phyloP scores from a whole-genome alignment of 192 early-diverging fungal genomes.

The Obelidium mucronatum region DNA sequence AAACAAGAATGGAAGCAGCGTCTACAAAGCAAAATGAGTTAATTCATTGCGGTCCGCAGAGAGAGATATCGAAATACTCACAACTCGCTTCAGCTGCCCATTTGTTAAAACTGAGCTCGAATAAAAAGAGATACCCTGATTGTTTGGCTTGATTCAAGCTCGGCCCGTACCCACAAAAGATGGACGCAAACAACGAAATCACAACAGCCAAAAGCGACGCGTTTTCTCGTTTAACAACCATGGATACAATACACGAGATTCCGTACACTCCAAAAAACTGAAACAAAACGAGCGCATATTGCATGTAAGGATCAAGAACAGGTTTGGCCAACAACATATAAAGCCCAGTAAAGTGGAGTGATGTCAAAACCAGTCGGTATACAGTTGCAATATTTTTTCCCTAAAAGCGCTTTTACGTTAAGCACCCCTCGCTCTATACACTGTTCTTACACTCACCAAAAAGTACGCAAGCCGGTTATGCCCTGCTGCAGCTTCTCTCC shows the following conservation, averaged over 20 bases:
- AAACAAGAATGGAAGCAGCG: conserved; percentile 28
- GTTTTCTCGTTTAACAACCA: conserved; percentile 53
- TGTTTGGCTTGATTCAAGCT: conserved; percentile 42
- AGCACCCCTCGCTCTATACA: too few relatives aligned
- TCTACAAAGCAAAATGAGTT: conserved; percentile 9
- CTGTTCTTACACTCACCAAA: conserved; percentile 26
- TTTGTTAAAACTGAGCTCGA: conserved; percentile 50
- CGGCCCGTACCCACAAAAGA: conserved; percentile 61
- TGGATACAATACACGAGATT: conserved; percentile 48
- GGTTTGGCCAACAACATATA: conserved; percentile 50
- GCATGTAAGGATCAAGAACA: conserved; percentile 30
- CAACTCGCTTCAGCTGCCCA: conserved; percentile 55
- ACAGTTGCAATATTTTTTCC: conserved; percentile 52
- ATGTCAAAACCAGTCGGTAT: conserved; percentile 49
- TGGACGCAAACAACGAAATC: conserved; percentile 48
- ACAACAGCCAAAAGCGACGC: conserved; percentile 48
- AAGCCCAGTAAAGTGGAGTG: conserved; percentile 53
- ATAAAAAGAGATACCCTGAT: conserved; percentile 48
- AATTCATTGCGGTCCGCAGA: not conserved
- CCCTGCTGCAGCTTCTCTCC: conserved; percentile 57
- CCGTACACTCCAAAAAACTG: conserved; percentile 59
- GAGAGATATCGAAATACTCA: conserved; percentile 14
- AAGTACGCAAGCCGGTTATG: conserved; percentile 44
- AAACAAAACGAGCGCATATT: conserved; percentile 49
- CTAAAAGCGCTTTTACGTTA: conserved; percentile 11